Conservation (phyloP, 768 basidiomycete genomes). For the Suillus tomentosus region DNA sequence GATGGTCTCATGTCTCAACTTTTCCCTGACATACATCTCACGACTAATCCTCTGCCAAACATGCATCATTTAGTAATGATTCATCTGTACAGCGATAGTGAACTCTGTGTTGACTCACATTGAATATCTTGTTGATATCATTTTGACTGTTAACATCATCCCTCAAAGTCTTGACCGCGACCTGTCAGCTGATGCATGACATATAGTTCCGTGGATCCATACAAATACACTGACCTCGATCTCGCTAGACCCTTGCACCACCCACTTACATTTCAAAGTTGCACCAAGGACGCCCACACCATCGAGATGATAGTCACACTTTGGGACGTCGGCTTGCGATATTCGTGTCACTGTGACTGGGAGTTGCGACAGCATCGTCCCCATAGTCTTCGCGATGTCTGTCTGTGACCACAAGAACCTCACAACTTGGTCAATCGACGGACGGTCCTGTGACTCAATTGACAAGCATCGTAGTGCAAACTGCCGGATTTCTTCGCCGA, state of each 20-base stretch:
- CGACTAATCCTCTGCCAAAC: not conserved
- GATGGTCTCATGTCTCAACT: not conserved
- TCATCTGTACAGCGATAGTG: too few relatives aligned
- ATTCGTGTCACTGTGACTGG: not conserved
- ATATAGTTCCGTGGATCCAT: not conserved
- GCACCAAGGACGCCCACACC: not conserved
- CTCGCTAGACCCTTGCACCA: not conserved
- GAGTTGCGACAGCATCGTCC: not conserved
- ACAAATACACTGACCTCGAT: not conserved
- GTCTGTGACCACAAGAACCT: not conserved
- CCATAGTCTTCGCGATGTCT: not conserved
- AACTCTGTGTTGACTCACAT: not conserved
- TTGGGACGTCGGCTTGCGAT: not conserved
- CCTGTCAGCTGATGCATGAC: not conserved
- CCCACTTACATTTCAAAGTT: not conserved
- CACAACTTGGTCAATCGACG: accelerated
- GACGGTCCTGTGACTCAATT: too few relatives aligned
- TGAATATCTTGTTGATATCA: not conserved
- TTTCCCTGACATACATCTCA: not conserved
- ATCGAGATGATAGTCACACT: not conserved
- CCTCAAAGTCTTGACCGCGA: not conserved
- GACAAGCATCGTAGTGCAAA: not conserved
- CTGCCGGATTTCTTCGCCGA: not conserved
- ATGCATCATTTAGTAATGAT: not conserved
- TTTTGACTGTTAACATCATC: not conserved